A percentile compares a stretch with the other conserved stretches of the same genome.
Evolutionary conservation across 2,329 filamentous ascomycete species (phyloP).

Genomic region (Curvularia spicifera): DNA sequence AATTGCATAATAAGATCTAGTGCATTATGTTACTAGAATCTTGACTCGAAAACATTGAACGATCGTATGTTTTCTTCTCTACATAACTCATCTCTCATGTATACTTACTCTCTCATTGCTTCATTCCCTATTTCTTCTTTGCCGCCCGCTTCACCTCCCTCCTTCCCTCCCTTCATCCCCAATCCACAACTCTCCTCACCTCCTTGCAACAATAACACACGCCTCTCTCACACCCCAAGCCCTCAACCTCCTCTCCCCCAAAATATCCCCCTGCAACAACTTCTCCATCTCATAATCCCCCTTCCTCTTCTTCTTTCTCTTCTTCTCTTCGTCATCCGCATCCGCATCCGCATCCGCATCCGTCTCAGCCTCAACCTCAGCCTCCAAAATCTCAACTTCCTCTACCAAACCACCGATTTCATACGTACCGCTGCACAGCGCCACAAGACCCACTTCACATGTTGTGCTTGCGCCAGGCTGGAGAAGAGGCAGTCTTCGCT

Average conservation of each 20-base stretch:
- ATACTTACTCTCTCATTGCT: not conserved
- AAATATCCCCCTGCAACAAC: constrained; percentile 36
- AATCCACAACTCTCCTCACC: constrained; percentile 3
- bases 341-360: not conserved
- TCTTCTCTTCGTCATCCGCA: constrained; percentile 4
- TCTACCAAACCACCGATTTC: constrained; percentile 82
- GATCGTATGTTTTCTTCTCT: not conserved
- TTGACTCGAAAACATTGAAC: not conserved
- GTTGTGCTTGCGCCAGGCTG: constrained; percentile 64
- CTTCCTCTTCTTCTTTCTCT: constrained; percentile 26
- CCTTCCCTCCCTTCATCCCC: not conserved
- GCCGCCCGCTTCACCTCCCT: not conserved
- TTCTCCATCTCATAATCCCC: constrained; percentile 34
- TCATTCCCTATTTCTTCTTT: not conserved
- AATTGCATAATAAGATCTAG: not conserved
- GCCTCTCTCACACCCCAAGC: constrained; percentile 56
- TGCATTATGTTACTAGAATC: not conserved
- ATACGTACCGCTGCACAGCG: constrained; percentile 80
- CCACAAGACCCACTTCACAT: constrained; percentile 72
- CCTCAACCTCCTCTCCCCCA: constrained; percentile 49
- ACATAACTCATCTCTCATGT: not conserved
- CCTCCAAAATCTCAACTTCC: constrained; percentile 66
- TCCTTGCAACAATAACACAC: constrained; percentile 52
- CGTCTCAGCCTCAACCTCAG: constrained; percentile 24
- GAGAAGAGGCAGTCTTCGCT: constrained; percentile 72